These are phyloP conservation scores for Nymphaea thermarum DNA, from an alignment of 164 flowering plant genomes.

Conservation along the genomic window DNA sequence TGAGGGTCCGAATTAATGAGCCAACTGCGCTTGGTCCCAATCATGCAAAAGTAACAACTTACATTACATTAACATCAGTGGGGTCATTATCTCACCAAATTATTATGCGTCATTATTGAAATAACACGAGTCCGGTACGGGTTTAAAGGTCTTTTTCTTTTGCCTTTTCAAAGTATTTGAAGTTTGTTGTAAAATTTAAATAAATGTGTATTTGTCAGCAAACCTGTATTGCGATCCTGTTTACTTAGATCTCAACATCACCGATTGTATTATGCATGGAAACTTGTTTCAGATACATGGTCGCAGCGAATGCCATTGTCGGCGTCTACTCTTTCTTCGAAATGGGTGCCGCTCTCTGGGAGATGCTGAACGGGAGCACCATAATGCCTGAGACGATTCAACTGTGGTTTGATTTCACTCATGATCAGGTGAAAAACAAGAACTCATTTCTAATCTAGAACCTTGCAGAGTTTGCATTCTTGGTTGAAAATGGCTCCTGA, in stretches of 20 bases:
- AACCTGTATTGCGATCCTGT: too few species aligned
- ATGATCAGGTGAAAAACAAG: constrained; percentile 54
- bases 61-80: too few species aligned
- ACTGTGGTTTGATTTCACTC: constrained; percentile 94
- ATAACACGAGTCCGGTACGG: too few species aligned
- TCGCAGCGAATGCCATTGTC: constrained; percentile 59
- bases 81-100: too few species aligned
- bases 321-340: constrained; percentile 63
- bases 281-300: constrained; percentile 35
- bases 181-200: not conserved
- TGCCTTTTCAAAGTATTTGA: too few species aligned
- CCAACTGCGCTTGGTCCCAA: too few species aligned
- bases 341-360: constrained; percentile 68
- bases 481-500: not conserved
- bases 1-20: too few species aligned
- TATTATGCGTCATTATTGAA: too few species aligned
- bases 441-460: too few species aligned
- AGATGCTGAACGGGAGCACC: constrained; percentile 51
- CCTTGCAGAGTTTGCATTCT: not conserved
- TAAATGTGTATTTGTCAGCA: too few species aligned
- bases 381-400: constrained; percentile 54
- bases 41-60: too few species aligned
- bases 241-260: too few species aligned
- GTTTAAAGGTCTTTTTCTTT: not conserved
- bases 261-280: not conserved